phyloP scores from a whole-genome alignment of 129 eudicot species.

The Tanacetum coccineum region DNA sequence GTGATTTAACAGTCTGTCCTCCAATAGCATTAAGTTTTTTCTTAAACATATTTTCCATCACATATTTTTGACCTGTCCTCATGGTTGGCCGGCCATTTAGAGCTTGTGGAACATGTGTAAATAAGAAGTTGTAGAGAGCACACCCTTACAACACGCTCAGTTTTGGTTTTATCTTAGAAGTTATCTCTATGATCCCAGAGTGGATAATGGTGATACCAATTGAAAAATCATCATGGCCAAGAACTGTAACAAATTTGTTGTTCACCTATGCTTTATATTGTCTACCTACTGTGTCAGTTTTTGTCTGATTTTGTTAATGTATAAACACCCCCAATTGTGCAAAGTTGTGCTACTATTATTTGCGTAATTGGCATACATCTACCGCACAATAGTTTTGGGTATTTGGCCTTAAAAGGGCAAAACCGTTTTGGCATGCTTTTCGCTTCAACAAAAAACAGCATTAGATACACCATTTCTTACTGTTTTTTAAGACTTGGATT shows the following conservation, averaged over 20 bases:
- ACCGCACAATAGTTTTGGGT: neutral
- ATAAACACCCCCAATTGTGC: neutral
- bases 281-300: neutral
- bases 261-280: neutral
- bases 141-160: too few species aligned
- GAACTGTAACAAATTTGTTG: neutral
- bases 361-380: neutral
- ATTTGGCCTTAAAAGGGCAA: too few species aligned
- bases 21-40: neutral
- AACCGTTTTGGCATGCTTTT: too few species aligned
- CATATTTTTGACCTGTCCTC: neutral
- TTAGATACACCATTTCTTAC: too few species aligned
- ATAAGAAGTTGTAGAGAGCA: neutral
- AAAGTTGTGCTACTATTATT: neutral
- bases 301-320: constrained; percentile 2
- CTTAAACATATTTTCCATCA: neutral
- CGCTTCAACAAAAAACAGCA: too few species aligned
- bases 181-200: neutral
- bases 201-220: neutral
- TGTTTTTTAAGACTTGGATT: too few species aligned
- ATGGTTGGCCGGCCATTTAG: neutral
- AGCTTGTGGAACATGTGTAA: neutral
- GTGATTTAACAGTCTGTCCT: neutral
- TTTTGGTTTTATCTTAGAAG: neutral
- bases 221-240: neutral